These are phyloP conservation scores for Euryodendron excelsum DNA, from an alignment of 148 eudicot genomes.

Conservation along the genomic window DNA sequence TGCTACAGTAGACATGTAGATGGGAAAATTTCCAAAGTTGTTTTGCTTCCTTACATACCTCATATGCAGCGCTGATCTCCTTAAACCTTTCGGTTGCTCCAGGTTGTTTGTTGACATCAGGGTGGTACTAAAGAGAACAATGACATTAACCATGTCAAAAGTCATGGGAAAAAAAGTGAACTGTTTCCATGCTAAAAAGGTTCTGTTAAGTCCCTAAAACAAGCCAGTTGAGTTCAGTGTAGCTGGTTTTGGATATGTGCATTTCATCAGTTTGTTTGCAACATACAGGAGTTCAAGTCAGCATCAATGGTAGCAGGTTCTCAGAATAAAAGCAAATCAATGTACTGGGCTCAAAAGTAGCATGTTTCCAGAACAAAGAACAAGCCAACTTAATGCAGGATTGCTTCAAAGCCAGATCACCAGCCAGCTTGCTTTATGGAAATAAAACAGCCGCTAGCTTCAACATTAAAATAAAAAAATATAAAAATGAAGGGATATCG, in stretches of 20 bases:
- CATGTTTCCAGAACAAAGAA: neutral
- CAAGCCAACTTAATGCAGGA: no score
- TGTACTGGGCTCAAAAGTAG: neutral
- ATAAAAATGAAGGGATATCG: no score
- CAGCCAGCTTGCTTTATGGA: no score
- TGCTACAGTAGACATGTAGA: neutral
- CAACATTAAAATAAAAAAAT: no score
- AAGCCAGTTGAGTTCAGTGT: neutral
- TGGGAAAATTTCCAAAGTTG: neutral
- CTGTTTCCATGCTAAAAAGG: neutral
- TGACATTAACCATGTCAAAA: constrained; percentile 26
- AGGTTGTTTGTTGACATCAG: constrained; percentile 96
- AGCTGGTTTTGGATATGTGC: neutral
- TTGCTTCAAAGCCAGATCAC: no score
- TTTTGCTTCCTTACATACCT: constrained; percentile 54
- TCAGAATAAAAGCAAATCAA: constrained; percentile 1
- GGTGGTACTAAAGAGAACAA: constrained; percentile 67
- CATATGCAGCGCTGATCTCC: constrained; percentile 97
- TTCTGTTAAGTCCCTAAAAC: neutral
- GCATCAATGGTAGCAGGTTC: constrained; percentile 1
- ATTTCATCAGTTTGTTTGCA: neutral
- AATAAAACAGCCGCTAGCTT: neutral
- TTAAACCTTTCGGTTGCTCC: constrained; percentile 97
- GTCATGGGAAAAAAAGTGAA: neutral
- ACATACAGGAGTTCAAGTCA: constrained; percentile 8